Evolutionary conservation across 495 filamentous ascomycete genomes (phyloP).

Genomic region (Friedmanniomyces simplex): DNA sequence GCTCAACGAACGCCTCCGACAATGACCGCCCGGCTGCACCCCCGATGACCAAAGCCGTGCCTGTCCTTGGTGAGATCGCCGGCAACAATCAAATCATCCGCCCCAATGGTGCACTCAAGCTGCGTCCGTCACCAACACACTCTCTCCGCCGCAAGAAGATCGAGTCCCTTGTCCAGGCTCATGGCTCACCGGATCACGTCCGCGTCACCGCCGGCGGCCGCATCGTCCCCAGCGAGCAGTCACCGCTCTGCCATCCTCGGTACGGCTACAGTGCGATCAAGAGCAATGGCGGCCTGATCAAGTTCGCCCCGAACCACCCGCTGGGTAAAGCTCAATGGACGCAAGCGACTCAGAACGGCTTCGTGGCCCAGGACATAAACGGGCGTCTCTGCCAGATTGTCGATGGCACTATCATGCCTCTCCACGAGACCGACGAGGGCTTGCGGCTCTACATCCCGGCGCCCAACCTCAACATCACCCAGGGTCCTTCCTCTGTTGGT

Average conservation of each 20-base stretch:
- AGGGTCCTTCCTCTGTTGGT: neutral
- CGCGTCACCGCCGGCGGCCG: slow-evolving; percentile 57
- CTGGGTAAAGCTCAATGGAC: slow-evolving; percentile 22
- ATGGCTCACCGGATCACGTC: slow-evolving; percentile 49
- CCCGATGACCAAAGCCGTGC: neutral
- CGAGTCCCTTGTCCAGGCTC: slow-evolving; percentile 43
- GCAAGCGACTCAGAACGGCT: slow-evolving; percentile 22
- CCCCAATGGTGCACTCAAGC: neutral
- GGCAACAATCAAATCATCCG: slow-evolving; percentile 13
- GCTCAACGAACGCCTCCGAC: slow-evolving; percentile 17
- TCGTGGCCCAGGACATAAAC: slow-evolving; percentile 20
- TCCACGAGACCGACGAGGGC: slow-evolving; percentile 16
- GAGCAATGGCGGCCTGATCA: slow-evolving; percentile 19
- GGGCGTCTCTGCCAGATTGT: slow-evolving; percentile 22
- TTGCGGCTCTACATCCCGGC: slow-evolving; percentile 21
- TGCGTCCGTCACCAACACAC: slow-evolving; percentile 28
- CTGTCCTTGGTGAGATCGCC: slow-evolving; percentile 17
- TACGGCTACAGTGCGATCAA: slow-evolving; percentile 22
- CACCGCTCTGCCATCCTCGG: slow-evolving; percentile 27
- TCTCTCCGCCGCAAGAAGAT: slow-evolving; percentile 33
- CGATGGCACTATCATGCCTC: slow-evolving; percentile 19
- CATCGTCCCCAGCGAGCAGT: slow-evolving; percentile 44
- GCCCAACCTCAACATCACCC: slow-evolving; percentile 18
- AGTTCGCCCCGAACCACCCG: slow-evolving; percentile 21
- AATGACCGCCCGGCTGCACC: slow-evolving; percentile 3